Conservation (phyloP, 2,329 filamentous ascomycete species). For the Emergomyces orientalis region DNA sequence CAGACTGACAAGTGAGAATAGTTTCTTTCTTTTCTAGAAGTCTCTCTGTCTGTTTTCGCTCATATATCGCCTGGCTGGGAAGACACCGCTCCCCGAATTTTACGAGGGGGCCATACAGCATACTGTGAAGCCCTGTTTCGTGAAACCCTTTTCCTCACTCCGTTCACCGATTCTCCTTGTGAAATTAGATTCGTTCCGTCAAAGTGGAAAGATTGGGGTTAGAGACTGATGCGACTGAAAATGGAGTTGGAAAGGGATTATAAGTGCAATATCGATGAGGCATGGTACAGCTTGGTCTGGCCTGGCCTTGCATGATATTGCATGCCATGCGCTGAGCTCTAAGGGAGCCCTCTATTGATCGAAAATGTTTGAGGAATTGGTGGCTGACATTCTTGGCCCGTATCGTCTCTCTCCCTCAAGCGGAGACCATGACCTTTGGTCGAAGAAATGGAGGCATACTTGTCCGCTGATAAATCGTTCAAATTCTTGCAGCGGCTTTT, state of each 20-base stretch:
- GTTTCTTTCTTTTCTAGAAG: no score
- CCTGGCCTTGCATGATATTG: not conserved
- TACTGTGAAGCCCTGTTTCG: not conserved
- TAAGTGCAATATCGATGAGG: not conserved
- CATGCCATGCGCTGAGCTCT: not conserved
- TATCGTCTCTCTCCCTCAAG: not conserved
- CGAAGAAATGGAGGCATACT: not conserved
- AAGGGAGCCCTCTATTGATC: not conserved
- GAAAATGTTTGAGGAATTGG: not conserved
- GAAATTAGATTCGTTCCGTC: not conserved
- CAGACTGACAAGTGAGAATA: no score
- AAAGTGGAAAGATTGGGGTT: not conserved
- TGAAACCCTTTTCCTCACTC: not conserved
- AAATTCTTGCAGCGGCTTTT: not conserved
- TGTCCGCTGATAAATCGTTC: not conserved
- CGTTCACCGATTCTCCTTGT: not conserved
- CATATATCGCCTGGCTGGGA: not conserved
- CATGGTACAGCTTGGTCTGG: not conserved
- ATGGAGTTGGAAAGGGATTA: not conserved
- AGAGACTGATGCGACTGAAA: not conserved
- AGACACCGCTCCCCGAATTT: not conserved
- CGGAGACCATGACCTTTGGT: not conserved
- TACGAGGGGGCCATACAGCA: not conserved
- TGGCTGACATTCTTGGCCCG: not conserved
- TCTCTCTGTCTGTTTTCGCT: not conserved